phyloP scores from a whole-genome alignment of 1,284 basidiomycete genomes.

The Flammula alnicola region DNA sequence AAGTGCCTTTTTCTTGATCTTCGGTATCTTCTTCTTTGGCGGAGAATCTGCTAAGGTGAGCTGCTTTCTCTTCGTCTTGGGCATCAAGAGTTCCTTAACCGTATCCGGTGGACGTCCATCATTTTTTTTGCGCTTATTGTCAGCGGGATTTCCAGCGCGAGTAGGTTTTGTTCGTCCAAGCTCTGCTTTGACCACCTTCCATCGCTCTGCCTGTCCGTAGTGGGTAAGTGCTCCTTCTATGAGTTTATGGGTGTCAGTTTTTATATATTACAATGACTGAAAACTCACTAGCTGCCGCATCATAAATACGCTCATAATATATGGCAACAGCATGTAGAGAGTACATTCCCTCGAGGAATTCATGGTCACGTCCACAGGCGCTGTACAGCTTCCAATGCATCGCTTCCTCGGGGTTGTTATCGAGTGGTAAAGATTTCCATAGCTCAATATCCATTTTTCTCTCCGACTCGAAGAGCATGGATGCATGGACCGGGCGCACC shows the following conservation, averaged over 20 bases:
- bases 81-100: constrained; percentile 18
- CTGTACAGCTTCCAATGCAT: constrained; percentile 35
- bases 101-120: constrained; percentile 32
- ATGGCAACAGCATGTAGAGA: constrained; percentile 19
- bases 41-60: not conserved
- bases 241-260: not conserved
- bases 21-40: not conserved
- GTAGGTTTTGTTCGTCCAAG: constrained; percentile 21
- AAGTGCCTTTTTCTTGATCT: not conserved
- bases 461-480: constrained; percentile 33
- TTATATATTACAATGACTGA: not conserved
- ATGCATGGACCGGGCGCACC: constrained; percentile 27
- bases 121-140: constrained; percentile 16
- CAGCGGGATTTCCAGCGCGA: not conserved
- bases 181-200: constrained; percentile 8
- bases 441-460: constrained; percentile 23
- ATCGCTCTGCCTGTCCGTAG: constrained; percentile 21
- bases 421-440: constrained; percentile 32
- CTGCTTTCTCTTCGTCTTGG: not conserved
- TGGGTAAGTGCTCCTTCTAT: constrained; percentile 18
- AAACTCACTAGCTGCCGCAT: constrained; percentile 14
- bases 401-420: constrained; percentile 37
- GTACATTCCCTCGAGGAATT: constrained; percentile 26
- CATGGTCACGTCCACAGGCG: constrained; percentile 21
- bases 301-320: constrained; percentile 16